phyloP scores from a whole-genome alignment of 805 yeast species.

The Metschnikowia borealis region DNA sequence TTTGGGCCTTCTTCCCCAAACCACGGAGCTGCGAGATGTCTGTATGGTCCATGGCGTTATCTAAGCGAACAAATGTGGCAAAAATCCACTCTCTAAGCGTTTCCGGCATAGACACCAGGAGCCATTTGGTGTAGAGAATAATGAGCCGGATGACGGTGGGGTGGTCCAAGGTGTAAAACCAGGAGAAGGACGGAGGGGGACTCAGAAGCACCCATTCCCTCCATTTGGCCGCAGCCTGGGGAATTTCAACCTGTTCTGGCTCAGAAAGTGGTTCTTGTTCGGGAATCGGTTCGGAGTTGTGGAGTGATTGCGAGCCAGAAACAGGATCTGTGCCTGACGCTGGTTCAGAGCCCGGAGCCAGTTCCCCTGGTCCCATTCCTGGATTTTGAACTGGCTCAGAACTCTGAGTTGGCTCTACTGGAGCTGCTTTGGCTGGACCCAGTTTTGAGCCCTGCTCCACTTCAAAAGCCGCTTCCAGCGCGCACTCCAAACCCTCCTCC shows the following conservation, averaged over 20 bases:
- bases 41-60: slow-evolving; percentile 28
- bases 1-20: slow-evolving; percentile 36
- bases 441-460: neutral
- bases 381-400: too few species aligned
- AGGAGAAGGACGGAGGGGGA: slow-evolving; percentile 26
- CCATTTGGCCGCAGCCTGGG: slow-evolving; percentile 28
- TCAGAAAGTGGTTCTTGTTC: too few species aligned
- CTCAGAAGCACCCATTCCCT: slow-evolving; percentile 24
- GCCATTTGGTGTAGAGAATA: slow-evolving; percentile 36
- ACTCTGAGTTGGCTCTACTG: too few species aligned
- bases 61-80: slow-evolving; percentile 32
- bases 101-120: slow-evolving; percentile 26
- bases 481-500: neutral
- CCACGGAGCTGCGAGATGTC: slow-evolving; percentile 35
- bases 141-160: slow-evolving; percentile 32
- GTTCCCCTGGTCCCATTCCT: too few species aligned
- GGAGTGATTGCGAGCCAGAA: too few species aligned
- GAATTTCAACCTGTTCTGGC: neutral
- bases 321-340: too few species aligned
- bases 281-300: too few species aligned
- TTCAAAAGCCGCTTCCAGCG: neutral
- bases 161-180: slow-evolving; percentile 26
- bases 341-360: too few species aligned
- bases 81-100: slow-evolving; percentile 36
- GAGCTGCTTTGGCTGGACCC: neutral